Conservation (phyloP, 257 asterid species). For the Solanum chiquidenum region DNA sequence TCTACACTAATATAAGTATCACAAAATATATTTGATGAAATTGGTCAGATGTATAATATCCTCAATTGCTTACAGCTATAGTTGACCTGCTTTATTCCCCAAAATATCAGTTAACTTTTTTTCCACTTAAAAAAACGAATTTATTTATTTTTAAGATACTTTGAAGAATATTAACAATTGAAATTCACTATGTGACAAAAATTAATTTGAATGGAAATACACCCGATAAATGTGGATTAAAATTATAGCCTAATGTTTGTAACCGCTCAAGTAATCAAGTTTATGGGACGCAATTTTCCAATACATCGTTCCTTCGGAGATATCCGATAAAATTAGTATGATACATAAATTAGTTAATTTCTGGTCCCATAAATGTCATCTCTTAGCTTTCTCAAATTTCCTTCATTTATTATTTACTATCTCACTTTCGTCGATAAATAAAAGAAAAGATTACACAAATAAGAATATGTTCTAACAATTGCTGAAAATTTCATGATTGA, state of each 20-base stretch:
- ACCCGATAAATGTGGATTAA: neutral
- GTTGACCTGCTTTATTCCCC: neutral
- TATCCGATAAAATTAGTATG: neutral
- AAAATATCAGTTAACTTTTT: neutral
- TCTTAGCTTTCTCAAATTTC: neutral
- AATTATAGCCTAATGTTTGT: neutral
- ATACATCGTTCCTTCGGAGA: neutral
- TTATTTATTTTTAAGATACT: neutral
- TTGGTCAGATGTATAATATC: neutral
- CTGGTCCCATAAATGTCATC: neutral
- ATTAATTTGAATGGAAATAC: neutral
- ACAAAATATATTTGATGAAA: neutral
- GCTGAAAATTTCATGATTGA: neutral
- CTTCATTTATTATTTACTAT: neutral
- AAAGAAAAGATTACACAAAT: neutral
- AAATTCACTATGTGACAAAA: neutral
- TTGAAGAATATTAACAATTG: neutral
- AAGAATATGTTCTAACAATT: neutral
- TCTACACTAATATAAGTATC: neutral
- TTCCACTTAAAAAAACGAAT: neutral
- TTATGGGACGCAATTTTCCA: neutral
- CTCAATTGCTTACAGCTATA: neutral
- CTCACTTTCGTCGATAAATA: neutral
- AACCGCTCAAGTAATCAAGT: neutral
- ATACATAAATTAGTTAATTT: neutral